phyloP scores from a whole-genome alignment of 306 rosid genomes.

The Rosa chinensis region DNA sequence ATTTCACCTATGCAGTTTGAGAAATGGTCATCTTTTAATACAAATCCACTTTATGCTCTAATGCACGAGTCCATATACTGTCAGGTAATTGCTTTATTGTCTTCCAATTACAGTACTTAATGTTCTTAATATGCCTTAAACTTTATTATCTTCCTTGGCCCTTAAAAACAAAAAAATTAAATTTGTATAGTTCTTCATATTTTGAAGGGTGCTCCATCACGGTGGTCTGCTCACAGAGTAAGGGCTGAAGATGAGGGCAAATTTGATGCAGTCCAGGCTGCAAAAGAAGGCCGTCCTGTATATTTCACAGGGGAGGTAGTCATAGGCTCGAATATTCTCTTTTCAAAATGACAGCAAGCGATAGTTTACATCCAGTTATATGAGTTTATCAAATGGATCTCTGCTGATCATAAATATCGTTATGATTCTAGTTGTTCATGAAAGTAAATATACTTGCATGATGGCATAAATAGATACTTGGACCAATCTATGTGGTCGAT shows the following conservation, averaged over 20 bases:
- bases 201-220: slow-evolving; percentile 68
- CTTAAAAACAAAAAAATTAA: not conserved
- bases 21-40: slow-evolving; percentile 47
- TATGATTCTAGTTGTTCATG: not conserved
- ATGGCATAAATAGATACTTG: not conserved
- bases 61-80: slow-evolving; percentile 83
- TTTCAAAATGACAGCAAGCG: not conserved
- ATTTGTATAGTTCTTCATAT: slow-evolving; percentile 1
- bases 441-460: not conserved
- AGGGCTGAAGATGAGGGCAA: slow-evolving; percentile 51
- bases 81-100: slow-evolving; percentile 53
- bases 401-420: not conserved
- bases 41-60: slow-evolving; percentile 87
- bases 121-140: not conserved
- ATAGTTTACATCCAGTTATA: not conserved
- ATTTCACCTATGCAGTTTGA: slow-evolving; percentile 60
- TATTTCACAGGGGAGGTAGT: slow-evolving; percentile 86
- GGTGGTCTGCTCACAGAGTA: slow-evolving; percentile 75
- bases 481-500: not conserved
- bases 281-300: slow-evolving; percentile 63
- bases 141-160: slow-evolving; percentile 6
- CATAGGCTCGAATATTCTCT: slow-evolving; percentile 13
- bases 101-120: slow-evolving; percentile 9
- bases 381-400: not conserved
- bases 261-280: slow-evolving; percentile 65